phyloP scores from a whole-genome alignment of 2,329 filamentous ascomycete genomes.

The Clarireedia homoeocarpa region DNA sequence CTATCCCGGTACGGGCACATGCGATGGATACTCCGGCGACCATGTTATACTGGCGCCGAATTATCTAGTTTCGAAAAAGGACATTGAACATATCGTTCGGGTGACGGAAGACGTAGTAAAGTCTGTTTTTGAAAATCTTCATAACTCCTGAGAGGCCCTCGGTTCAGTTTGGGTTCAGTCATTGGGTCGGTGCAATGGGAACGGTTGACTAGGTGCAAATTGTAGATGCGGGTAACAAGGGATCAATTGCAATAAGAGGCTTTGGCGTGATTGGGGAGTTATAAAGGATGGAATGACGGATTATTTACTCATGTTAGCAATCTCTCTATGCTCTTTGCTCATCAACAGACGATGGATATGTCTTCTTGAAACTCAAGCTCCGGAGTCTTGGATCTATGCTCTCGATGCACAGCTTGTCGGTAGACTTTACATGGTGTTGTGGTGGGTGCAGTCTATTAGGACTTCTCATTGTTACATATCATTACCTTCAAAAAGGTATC shows the following conservation, averaged over 20 bases:
- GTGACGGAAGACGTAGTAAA: constrained; percentile 23
- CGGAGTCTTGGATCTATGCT: no score
- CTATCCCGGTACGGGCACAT: constrained; percentile 52
- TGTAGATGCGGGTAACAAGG: not conserved
- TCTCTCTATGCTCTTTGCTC: no score
- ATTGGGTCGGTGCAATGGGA: not conserved
- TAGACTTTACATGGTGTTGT: no score
- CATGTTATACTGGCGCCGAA: constrained; percentile 55
- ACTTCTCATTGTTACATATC: no score
- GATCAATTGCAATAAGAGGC: not conserved
- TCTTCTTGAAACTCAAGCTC: no score
- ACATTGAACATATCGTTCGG: constrained; percentile 47
- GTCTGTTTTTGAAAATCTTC: constrained; percentile 17
- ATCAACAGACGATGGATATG: no score
- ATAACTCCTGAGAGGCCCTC: not conserved
- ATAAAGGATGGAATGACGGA: not conserved
- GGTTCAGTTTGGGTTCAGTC: not conserved
- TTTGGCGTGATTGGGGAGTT: not conserved
- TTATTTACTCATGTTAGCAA: no score
- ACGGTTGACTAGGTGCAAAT: not conserved
- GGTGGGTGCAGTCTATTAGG: no score
- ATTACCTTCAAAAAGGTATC: not conserved
- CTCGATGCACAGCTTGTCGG: no score
- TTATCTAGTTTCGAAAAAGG: constrained; percentile 46
- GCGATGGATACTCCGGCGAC: constrained; percentile 48